Evolutionary conservation across 116 monocot species (phyloP), one percentile per base, ranked within the genome.

Genomic region (Papilionanthe hybrid): DNA sequence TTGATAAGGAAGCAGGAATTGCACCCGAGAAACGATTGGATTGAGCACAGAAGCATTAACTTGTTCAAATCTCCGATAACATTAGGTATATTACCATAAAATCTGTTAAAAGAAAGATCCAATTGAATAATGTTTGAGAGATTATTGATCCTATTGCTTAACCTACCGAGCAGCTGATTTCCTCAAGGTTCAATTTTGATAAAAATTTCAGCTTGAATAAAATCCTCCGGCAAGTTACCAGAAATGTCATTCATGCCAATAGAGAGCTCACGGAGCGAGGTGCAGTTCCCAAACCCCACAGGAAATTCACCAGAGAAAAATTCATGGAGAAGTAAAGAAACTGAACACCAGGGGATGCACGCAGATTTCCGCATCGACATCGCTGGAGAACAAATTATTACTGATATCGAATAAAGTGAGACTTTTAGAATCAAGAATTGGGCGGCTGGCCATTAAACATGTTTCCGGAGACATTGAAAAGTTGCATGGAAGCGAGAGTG

Each of bases 381-480:
- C 25, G 20, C 96, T 91, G 9, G 83, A 82, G 78, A 96, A 92
- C 9, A 11, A 7, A 81, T 96, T 96, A 45, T 7, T 47, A 28
- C 87, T 83, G 58, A 89, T 75, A 25, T 96, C 92, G 29, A 91
- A 91, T 42, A 66, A 44, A n/a, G 42, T 76, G 42, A 96, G 81
- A 78, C 84, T 85, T 48, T 11, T 30, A 18, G 89, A 90, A 4
- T 41, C 15, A 45, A 96, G 86, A 2, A 83, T 43, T 0, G 96
- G 96, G 42, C 84, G 89, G 44, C 72, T 83, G n/a, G 30, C 88
- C 91, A 45, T 68, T 79, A 79, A 95, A 85, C 9, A n/a, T 10
- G 73, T 95, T 95, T 86, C 32, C 72, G 44, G 95, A 95, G 47
- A 95, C 42, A 44, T 95, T 91, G 81, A 95, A 88, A 17, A 82